Evolutionary conservation across 305 asterid species (phyloP).

Genomic region (Fraxinus sp.): DNA sequence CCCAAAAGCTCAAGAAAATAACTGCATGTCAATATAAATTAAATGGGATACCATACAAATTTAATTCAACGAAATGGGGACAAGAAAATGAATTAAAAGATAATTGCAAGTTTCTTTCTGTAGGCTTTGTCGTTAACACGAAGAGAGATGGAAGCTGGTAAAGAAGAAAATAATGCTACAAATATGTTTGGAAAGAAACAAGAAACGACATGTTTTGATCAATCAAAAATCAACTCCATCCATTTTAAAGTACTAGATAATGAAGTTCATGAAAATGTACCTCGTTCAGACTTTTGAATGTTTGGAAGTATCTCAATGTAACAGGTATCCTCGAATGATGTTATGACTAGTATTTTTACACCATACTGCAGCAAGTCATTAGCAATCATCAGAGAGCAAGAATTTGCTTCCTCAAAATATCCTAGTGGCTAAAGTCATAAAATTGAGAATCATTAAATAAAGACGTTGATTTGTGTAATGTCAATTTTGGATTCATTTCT

Average conservation of each 20-base stretch:
- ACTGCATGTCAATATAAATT: conserved; percentile 41
- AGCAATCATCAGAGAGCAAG: conserved; percentile 27
- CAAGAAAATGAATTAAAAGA: not conserved
- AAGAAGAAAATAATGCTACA: not conserved
- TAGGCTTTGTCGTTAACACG: not conserved
- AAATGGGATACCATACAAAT: not conserved
- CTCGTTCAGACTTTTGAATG: conserved; percentile 85
- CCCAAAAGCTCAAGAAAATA: conserved; percentile 83
- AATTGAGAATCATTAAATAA: not conserved
- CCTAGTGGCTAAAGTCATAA: not conserved
- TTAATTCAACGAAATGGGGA: not conserved
- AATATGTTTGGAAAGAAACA: not conserved
- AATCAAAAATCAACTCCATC: not conserved
- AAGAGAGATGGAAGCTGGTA: not conserved
- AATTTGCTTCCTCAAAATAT: conserved; percentile 8
- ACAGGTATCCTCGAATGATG: conserved; percentile 93
- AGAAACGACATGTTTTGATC: not conserved
- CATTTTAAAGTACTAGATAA: not conserved
- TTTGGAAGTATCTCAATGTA: conserved; percentile 88
- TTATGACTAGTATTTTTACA: conserved; percentile 79
- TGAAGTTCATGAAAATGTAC: conserved; percentile 32
- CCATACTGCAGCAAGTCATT: conserved; percentile 73
- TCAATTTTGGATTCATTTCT: conserved; percentile 1
- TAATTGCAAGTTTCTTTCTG: not conserved
- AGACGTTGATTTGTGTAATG: not conserved